Evolutionary conservation across 2,329 filamentous ascomycete genomes (phyloP), one percentile per base, ranked within the genome.

Genomic region (Hypoxylon sp.): DNA sequence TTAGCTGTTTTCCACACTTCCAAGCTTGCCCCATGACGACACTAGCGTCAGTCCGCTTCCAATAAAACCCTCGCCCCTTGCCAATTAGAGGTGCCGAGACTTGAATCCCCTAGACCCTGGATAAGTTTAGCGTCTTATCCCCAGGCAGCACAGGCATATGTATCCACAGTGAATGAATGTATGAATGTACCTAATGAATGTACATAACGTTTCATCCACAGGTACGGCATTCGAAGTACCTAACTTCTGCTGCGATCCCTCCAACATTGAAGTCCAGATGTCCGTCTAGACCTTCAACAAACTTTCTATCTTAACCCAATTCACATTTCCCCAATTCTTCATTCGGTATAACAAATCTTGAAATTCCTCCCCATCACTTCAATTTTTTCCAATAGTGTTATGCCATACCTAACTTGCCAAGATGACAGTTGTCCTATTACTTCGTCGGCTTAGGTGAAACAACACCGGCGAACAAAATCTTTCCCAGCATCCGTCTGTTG

Each of bases 11-110:
- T 39, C 33, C 44, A 42, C 17, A 48, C 54, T 59, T 44, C 61
- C 61, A 68, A 60, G 65, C 59, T 61, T 63, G 62, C 66, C 66
- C 63, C 69, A 71, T 71, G 69, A 71, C 69, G 69, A 71, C 69
- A 71, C 65, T 69, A 68, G 66, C 46, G 37, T 63, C 19, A 55
- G 51, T 63, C 61, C 58, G 44, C 44, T 44, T 46, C 60, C 68
- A 65, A 68, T 63, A 48, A 46, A 50, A 26, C 47, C 50, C 48
- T 14, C 57, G 17, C 50, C 59, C 58, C 54, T 68, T 66, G 33
- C 65, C 65, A 65, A 58, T 65, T 68, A 26, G 58, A 59, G 54
- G 26, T 71, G 66, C 69, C 69, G 66, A 69, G 62, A 71, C 47
- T 66, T 44, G 37, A 35, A 48, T 50, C 44, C 50, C 29, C 59